Evolutionary conservation across 2,329 filamentous ascomycete genomes (phyloP).

Genomic region (Epichloe gansuensis): DNA sequence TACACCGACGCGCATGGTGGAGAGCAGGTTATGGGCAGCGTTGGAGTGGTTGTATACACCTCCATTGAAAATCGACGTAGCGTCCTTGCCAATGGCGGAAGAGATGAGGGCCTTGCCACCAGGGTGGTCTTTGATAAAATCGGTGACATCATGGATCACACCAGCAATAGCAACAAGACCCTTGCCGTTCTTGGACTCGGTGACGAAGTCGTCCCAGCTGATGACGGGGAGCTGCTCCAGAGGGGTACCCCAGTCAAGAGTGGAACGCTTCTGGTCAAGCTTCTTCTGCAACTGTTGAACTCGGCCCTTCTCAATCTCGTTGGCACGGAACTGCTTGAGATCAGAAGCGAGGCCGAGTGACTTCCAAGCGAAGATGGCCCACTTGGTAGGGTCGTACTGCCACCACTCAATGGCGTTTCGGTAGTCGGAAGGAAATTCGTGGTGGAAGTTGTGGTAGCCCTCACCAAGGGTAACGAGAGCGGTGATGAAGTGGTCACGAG

Average conservation of each 20-base stretch:
- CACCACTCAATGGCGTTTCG: constrained; percentile 84
- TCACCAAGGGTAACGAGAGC: constrained; percentile 75
- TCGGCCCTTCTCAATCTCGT: constrained; percentile 86
- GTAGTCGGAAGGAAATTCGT: constrained; percentile 89
- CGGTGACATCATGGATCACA: constrained; percentile 72
- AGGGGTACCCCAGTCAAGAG: constrained; percentile 75
- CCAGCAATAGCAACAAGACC: constrained; percentile 67
- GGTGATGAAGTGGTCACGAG: constrained; percentile 77
- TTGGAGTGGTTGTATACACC: constrained; percentile 86
- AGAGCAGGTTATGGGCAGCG: constrained; percentile 77
- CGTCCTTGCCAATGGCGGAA: constrained; percentile 73
- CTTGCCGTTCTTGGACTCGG: constrained; percentile 62
- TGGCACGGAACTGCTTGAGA: constrained; percentile 80
- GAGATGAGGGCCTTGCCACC: constrained; percentile 79
- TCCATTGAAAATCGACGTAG: constrained; percentile 83
- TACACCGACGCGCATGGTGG: constrained; percentile 78
- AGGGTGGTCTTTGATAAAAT: constrained; percentile 83
- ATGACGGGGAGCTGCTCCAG: constrained; percentile 77
- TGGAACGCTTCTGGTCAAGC: constrained; percentile 72
- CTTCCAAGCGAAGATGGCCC: constrained; percentile 78
- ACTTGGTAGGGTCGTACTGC: constrained; percentile 88
- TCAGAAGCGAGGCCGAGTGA: constrained; percentile 72
- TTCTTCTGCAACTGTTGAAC: constrained; percentile 87
- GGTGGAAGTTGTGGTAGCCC: constrained; percentile 92
- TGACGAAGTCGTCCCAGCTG: constrained; percentile 75